These are phyloP conservation scores for Blastocystis hominis DNA, from an alignment of 352 stramenopile genomes.

Conservation along the genomic window DNA sequence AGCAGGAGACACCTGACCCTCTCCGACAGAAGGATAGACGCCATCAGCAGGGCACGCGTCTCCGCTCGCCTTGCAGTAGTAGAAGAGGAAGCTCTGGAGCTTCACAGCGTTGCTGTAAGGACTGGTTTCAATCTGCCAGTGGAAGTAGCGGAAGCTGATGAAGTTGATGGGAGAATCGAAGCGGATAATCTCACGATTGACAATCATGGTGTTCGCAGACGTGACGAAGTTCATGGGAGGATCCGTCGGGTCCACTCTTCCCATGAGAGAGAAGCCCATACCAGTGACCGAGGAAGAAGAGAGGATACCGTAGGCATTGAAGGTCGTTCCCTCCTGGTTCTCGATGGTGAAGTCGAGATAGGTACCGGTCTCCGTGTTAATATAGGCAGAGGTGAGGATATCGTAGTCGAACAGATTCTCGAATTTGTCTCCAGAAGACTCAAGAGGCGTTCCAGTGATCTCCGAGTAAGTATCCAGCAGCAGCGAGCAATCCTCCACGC, in stretches of 20 bases:
- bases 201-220: not conserved
- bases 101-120: not conserved
- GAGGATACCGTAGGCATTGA: not conserved
- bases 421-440: too few species aligned
- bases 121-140: not conserved
- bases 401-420: not conserved
- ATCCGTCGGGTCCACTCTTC: not conserved
- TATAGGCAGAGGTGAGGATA: not conserved
- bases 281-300: not conserved
- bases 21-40: not conserved
- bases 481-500: not conserved
- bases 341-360: not conserved
- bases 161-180: not conserved
- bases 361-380: not conserved
- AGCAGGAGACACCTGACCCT: not conserved
- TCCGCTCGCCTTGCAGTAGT: not conserved
- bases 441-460: not conserved
- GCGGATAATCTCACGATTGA: not conserved
- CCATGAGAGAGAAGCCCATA: not conserved
- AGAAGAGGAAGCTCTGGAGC: not conserved
- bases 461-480: not conserved
- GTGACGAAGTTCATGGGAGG: not conserved
- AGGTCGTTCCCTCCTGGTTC: not conserved
- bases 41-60: not conserved
- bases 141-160: not conserved